These are phyloP conservation scores for Parachlorella kessleri DNA, from an alignment of 139 green algal species.

Conservation along the genomic window DNA sequence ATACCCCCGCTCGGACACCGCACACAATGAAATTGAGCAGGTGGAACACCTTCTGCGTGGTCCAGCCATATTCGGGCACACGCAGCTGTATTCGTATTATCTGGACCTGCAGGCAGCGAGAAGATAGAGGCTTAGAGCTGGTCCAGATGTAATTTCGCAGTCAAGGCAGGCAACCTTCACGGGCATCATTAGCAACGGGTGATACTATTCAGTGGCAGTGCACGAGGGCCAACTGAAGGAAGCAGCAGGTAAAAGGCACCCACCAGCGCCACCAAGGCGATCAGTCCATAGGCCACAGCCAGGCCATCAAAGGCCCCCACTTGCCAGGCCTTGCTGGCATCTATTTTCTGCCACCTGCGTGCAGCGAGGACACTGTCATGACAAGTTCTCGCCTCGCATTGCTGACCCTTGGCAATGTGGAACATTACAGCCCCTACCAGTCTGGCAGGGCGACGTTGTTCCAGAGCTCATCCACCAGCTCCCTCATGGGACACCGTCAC, in stretches of 20 bases:
- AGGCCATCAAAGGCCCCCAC: constrained; percentile 61
- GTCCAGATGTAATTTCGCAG: too few relatives aligned
- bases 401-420: too few relatives aligned
- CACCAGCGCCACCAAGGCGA: constrained; percentile 72
- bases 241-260: constrained; percentile 3
- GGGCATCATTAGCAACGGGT: not conserved
- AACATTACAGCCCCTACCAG: too few relatives aligned
- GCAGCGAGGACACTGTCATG: not conserved
- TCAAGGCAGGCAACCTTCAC: too few relatives aligned
- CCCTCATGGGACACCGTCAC: too few relatives aligned
- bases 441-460: too few relatives aligned
- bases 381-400: too few relatives aligned
- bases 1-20: constrained; percentile 73
- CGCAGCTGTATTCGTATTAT: constrained; percentile 89
- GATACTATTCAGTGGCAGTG: not conserved
- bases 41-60: constrained; percentile 99
- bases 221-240: not conserved
- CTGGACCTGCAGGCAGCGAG: constrained; percentile 64
- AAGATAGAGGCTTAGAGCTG: too few relatives aligned
- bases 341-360: constrained; percentile 40
- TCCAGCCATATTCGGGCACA: constrained; percentile 98
- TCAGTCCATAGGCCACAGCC: constrained; percentile 60
- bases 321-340: constrained; percentile 48
- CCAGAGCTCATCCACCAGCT: too few relatives aligned
- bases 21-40: constrained; percentile 94